Evolutionary conservation across 179 eudicot genomes (phyloP).

Genomic region (Silene coronaria): DNA sequence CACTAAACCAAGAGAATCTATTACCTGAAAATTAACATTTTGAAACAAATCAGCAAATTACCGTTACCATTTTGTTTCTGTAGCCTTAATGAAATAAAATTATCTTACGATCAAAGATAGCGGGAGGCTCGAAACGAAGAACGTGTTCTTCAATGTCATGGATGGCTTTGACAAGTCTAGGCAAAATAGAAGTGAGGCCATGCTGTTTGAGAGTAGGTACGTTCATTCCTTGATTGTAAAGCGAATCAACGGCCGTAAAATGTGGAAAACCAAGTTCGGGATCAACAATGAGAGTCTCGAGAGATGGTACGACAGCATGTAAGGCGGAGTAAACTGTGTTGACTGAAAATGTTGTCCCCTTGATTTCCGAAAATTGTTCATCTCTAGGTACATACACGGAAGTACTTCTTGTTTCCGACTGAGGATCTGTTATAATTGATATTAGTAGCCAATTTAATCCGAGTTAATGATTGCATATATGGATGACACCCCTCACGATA

Average conservation of each 20-base stretch:
- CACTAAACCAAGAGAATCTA: conserved; percentile 64
- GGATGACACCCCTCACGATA: too few relatives aligned
- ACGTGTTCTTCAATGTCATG: conserved; percentile 20
- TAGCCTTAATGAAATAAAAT: too few relatives aligned
- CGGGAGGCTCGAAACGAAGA: conserved; percentile 64
- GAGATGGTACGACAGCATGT: conserved; percentile 54
- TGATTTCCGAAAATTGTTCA: conserved; percentile 62
- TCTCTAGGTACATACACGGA: conserved; percentile 69
- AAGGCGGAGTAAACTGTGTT: conserved; percentile 45
- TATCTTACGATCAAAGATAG: conserved; percentile 39
- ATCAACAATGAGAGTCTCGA: conserved; percentile 36
- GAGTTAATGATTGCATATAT: too few relatives aligned
- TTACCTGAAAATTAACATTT: conserved; percentile 42
- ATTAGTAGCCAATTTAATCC: too few relatives aligned
- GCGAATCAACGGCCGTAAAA: conserved; percentile 46
- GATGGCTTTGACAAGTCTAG: conserved; percentile 38
- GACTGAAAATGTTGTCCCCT: conserved; percentile 45
- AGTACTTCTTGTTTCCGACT: conserved; percentile 39
- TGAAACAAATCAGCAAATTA: background rate
- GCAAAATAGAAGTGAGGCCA: conserved; percentile 25
- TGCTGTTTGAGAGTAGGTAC: conserved; percentile 22
- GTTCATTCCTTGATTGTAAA: conserved; percentile 48
- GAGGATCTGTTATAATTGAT: background rate
- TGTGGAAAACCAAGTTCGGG: conserved; percentile 43
- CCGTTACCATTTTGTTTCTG: too few relatives aligned